Conservation (phyloP, 495 filamentous ascomycete genomes). For the Neurospora cerealis region DNA sequence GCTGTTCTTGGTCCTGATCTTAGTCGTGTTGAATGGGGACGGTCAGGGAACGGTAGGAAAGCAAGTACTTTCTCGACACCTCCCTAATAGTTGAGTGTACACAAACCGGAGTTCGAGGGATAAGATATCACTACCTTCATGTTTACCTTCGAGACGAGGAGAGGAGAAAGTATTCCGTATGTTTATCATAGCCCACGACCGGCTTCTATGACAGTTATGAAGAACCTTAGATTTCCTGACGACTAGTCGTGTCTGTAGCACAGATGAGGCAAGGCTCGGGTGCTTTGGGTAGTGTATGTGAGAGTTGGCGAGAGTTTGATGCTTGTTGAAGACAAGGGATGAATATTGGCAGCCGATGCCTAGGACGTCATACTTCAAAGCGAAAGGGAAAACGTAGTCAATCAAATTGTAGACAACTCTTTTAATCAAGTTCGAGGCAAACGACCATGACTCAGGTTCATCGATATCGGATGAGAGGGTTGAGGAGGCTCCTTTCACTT, state of each 20-base stretch:
- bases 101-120: not conserved
- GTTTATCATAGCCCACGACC: too few relatives aligned
- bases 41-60: not conserved
- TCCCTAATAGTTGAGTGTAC: not conserved
- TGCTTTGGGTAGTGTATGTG: not conserved
- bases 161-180: too few relatives aligned
- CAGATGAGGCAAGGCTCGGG: not conserved
- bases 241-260: not conserved
- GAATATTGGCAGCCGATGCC: not conserved
- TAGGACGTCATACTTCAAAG: not conserved
- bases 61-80: not conserved
- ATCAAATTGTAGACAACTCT: not conserved
- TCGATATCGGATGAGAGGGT: not conserved
- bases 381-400: not conserved
- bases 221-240: not conserved
- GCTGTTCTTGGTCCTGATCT: not conserved
- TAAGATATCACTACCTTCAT: too few relatives aligned
- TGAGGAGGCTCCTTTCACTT: not conserved
- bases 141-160: too few relatives aligned
- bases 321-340: not conserved
- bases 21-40: not conserved
- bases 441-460: not conserved
- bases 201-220: too few relatives aligned
- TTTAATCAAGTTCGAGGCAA: not conserved
- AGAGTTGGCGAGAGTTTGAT: not conserved